Evolutionary conservation across 257 asterid genomes (phyloP), one percentile per base, ranked within the genome.

Genomic region (Lycium barbarum): DNA sequence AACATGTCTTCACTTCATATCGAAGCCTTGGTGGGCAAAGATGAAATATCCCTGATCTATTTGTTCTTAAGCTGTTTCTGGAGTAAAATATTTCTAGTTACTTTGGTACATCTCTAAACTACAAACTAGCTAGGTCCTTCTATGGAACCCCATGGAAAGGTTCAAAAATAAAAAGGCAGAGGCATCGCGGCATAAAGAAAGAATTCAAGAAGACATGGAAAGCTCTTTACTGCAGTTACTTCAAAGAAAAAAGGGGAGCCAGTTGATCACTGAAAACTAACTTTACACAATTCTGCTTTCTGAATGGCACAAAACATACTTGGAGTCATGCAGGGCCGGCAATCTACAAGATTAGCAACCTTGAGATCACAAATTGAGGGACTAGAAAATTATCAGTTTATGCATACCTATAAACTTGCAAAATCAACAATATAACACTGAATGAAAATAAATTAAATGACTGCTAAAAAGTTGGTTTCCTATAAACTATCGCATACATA

Each of bases 301-400:
- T 49, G 62, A 49, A 55, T 22, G 62, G 14, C 22, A 74, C 8
- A 12, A 74, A 49, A 20, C 62, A 49, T 51, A 26, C 15, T 7
- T 53, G 26, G 82, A 76, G 13, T 76, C 45, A 49, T 51, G 45
- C 63, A 76, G 45, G 63, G 47, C 0, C 43, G n/a, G 58, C 81
- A 45, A 13, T 47, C 59, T 73, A 73, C 81, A 68, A 68, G 53
- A 68, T 68, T 68, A 2, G 14, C 78, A 68, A 68, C 78, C 53
- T 38, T 68, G 53, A 68, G 78, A 68, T 35, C 18, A 68, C 7
- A 20, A 11, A 20, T 58, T 20, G 20, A 47, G 12, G 59, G 61
- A 73, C 40, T 73, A 2, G 12, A 47, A 47, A 73, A 47, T 73
- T 45, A 22, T 73, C n/a, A 47, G 80, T n/a, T n/a, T 73, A 73